phyloP scores from a whole-genome alignment of 1,284 basidiomycete genomes.

The Pascua sp. region DNA sequence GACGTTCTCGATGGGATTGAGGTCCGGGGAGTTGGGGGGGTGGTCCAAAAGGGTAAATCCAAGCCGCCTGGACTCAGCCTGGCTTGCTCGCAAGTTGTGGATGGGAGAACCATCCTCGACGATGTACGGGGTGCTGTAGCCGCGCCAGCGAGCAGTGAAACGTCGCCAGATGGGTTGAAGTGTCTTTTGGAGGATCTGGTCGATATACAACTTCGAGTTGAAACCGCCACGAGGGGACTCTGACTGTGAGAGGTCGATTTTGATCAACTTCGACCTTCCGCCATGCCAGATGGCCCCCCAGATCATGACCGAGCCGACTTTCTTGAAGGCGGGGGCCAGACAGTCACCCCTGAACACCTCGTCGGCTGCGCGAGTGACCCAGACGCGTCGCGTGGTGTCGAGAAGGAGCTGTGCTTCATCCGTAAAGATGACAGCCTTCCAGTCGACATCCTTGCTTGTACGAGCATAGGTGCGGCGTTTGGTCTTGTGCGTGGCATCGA shows the following conservation, averaged over 20 bases:
- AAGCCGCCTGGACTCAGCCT: background rate
- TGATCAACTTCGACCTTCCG: conserved; percentile 11
- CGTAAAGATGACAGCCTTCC: conserved; percentile 14
- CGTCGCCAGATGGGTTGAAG: conserved; percentile 12
- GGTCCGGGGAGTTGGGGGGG: conserved; percentile 23
- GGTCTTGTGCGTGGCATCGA: background rate
- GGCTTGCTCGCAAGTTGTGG: conserved; percentile 10
- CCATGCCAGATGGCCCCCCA: conserved; percentile 22
- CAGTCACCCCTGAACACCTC: conserved; percentile 6
- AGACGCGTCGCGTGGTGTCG: conserved; percentile 4
- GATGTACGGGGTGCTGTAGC: conserved; percentile 13
- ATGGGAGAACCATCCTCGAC: conserved; percentile 17
- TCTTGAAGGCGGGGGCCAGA: conserved; percentile 5
- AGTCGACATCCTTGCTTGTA: background rate
- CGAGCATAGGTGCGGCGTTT: conserved; percentile 6
- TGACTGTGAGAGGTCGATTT: conserved; percentile 15
- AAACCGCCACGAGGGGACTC: conserved; percentile 14
- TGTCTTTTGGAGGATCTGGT: conserved; percentile 19
- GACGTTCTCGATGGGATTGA: conserved; percentile 25
- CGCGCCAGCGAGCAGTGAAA: conserved; percentile 10
- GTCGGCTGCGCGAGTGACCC: conserved; percentile 12
- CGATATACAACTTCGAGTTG: conserved; percentile 18
- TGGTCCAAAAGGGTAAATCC: conserved; percentile 13
- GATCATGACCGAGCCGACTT: conserved; percentile 10
- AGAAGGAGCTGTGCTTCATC: conserved; percentile 15